Percentiles rank a stretch among this genome's conserved stretches.
Conservation (phyloP, 2,329 filamentous ascomycete genomes). For the Exophiala sp. region DNA sequence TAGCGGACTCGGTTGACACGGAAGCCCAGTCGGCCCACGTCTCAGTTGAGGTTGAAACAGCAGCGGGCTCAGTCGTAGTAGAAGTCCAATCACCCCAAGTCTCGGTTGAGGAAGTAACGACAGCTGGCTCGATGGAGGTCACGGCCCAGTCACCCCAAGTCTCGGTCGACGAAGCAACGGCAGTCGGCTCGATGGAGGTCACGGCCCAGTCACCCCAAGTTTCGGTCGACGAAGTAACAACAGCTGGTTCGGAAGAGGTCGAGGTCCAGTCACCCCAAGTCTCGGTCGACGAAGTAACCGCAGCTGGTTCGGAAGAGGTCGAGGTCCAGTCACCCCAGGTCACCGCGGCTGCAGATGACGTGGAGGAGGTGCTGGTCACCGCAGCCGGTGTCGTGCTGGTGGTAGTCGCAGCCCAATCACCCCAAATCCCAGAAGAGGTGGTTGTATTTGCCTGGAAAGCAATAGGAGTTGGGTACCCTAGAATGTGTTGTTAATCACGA, state of each 20-base stretch:
- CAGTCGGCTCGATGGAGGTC: background rate
- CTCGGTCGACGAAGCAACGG: constrained; percentile 4
- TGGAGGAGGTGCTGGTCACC: constrained; percentile 35
- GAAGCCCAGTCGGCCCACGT: constrained; percentile 8
- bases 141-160: constrained; percentile 17
- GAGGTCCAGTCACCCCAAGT: constrained; percentile 16
- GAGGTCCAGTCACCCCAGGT: constrained; percentile 29
- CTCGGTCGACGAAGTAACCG: constrained; percentile 5
- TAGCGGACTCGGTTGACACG: constrained; percentile 3
- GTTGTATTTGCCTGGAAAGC: constrained; percentile 36
- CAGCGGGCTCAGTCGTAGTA: background rate
- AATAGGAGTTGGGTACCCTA: constrained; percentile 40
- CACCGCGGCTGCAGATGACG: constrained; percentile 33
- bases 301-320: constrained; percentile 17
- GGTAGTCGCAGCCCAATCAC: constrained; percentile 54
- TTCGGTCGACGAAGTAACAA: constrained; percentile 4
- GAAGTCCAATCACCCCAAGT: background rate
- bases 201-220: constrained; percentile 17
- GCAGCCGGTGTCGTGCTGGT: constrained; percentile 53
- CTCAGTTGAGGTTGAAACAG: constrained; percentile 15
- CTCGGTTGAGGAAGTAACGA: constrained; percentile 2
- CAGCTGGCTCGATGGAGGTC: background rate
- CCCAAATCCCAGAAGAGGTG: constrained; percentile 38
- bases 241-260: background rate
- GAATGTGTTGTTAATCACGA: no score